Evolutionary conservation across 2,329 filamentous ascomycete genomes (phyloP).

Genomic region (Colletotrichum sp.): DNA sequence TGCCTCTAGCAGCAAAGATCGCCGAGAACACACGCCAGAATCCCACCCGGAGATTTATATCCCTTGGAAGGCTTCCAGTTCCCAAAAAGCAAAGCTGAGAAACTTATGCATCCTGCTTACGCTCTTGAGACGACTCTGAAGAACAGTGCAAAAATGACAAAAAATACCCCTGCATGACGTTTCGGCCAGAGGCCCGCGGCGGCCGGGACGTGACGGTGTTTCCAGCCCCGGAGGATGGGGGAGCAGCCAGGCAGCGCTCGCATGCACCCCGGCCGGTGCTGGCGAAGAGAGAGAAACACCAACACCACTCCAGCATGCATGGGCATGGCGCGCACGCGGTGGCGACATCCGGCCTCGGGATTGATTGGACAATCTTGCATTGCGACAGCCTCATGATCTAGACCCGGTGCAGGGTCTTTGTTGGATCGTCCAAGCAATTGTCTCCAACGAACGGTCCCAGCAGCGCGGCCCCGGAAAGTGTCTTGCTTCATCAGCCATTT

Average conservation of each 20-base stretch:
- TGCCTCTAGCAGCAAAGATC: not conserved
- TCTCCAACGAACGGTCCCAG: not conserved
- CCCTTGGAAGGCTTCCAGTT: not conserved
- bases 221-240: not conserved
- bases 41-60: not conserved
- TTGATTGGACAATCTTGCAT: conserved; percentile 1
- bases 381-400: conserved; percentile 16
- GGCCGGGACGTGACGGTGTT: not conserved
- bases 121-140: not conserved
- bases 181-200: not conserved
- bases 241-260: not conserved
- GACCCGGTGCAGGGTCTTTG: not conserved
- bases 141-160: not conserved
- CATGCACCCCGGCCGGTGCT: not conserved
- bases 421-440: not conserved
- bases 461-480: not conserved
- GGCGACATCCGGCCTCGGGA: not conserved
- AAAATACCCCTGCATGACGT: not conserved
- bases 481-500: not conserved
- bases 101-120: not conserved
- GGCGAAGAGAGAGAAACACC: not conserved
- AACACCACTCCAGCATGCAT: not conserved
- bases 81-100: not conserved
- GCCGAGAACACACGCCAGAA: not conserved
- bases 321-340: not conserved